A percentile compares a stretch with the other conserved stretches of the same genome.
These are phyloP conservation scores for Mentha longifolia DNA, from an alignment of 257 asterid species.

Conservation along the genomic window DNA sequence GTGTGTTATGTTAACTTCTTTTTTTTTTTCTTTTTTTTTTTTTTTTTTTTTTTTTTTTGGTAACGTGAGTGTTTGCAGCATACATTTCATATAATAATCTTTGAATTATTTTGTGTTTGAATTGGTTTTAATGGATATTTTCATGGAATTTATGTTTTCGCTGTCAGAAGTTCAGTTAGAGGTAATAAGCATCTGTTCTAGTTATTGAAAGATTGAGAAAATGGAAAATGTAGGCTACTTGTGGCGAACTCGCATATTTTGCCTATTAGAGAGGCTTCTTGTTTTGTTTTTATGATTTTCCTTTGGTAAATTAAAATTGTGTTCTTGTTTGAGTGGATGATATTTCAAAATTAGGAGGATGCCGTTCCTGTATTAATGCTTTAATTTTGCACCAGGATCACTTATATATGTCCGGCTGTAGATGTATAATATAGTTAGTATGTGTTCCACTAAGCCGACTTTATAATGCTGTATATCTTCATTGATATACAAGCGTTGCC, in stretches of 20 bases:
- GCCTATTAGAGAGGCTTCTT: conserved; percentile 2
- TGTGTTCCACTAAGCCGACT: not conserved
- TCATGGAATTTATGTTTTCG: not conserved
- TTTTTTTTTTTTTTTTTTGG: no score
- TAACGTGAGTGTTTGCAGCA: not conserved
- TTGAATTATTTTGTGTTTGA: not conserved
- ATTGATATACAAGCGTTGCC: not conserved
- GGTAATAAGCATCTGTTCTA: not conserved
- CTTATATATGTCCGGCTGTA: no score
- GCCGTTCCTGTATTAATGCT: not conserved
- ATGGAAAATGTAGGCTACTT: not conserved
- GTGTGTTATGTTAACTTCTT: not conserved
- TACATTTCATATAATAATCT: not conserved
- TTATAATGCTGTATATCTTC: not conserved
- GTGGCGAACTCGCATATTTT: not conserved
- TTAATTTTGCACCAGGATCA: not conserved
- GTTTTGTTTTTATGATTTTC: not conserved
- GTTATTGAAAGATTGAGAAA: no score
- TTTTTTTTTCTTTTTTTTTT: no score
- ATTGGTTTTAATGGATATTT: conserved; percentile 1
- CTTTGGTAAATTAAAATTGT: not conserved
- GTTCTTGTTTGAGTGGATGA: not conserved
- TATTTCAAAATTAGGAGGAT: not conserved
- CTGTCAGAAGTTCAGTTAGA: conserved; percentile 12
- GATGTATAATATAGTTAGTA: not conserved